Evolutionary conservation across 306 rosid species (phyloP).

Genomic region (Herpetospermum pedunculosum): DNA sequence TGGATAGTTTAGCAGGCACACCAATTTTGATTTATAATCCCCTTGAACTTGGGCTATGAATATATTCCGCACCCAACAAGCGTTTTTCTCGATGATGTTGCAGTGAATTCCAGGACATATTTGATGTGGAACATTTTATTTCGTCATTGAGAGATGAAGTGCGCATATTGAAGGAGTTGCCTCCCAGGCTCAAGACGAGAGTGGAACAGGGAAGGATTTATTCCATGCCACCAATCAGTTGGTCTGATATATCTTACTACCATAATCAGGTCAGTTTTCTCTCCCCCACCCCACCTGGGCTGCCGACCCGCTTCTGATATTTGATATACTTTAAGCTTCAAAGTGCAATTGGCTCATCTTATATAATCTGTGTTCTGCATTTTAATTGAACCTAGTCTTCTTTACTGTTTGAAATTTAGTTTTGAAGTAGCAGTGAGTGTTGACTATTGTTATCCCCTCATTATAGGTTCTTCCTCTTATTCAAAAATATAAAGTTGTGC

Average conservation of each 20-base stretch:
- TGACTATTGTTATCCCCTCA: not conserved
- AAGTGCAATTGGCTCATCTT: not conserved
- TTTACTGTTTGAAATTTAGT: constrained; percentile 1
- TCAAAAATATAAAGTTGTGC: constrained; percentile 80
- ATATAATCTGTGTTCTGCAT: not conserved
- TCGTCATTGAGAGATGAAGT: constrained; percentile 96
- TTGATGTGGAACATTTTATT: constrained; percentile 86
- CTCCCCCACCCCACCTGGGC: not conserved
- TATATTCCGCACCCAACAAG: not conserved
- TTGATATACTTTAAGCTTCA: not conserved
- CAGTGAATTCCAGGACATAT: constrained; percentile 92
- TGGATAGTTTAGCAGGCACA: not conserved
- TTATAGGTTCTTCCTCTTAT: constrained; percentile 79
- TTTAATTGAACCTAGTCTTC: not conserved
- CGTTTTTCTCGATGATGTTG: not conserved
- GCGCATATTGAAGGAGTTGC: constrained; percentile 85
- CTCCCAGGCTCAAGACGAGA: constrained; percentile 75
- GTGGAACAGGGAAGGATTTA: constrained; percentile 58
- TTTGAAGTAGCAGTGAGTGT: constrained; percentile 1
- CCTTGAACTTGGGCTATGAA: not conserved
- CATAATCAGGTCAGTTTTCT: constrained; percentile 53
- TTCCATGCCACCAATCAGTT: constrained; percentile 92
- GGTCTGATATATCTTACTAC: constrained; percentile 95
- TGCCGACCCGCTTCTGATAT: not conserved
- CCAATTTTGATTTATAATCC: not conserved